Evolutionary conservation across 2,329 filamentous ascomycete species (phyloP).

Genomic region (Paecilomyces formosus): DNA sequence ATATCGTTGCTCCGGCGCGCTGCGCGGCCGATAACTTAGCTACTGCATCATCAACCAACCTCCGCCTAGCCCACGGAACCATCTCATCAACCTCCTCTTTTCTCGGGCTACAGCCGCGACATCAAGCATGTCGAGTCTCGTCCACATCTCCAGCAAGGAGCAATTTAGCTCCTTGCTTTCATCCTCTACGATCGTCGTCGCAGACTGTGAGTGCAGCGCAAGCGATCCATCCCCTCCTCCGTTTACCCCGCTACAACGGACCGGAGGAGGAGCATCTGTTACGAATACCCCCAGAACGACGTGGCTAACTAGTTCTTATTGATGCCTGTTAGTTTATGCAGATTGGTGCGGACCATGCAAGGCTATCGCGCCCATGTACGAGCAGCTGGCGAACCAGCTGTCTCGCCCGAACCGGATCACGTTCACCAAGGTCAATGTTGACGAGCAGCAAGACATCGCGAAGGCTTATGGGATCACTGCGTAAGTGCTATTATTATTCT

Average conservation of each 20-base stretch:
- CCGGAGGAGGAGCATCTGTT: not conserved
- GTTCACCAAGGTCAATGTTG: conserved; percentile 82
- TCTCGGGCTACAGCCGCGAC: conserved; percentile 7
- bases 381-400: conserved; percentile 63
- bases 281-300: not conserved
- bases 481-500: conserved; percentile 30
- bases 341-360: conserved; percentile 83
- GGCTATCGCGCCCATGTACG: conserved; percentile 74
- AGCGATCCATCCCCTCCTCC: conserved; percentile 2
- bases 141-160: conserved; percentile 54
- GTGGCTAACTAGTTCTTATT: conserved; percentile 16
- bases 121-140: conserved; percentile 33
- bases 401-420: conserved; percentile 66
- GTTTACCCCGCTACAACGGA: conserved; percentile 1
- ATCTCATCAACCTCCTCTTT: conserved; percentile 8
- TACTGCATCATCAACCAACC: not conserved
- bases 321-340: conserved; percentile 61
- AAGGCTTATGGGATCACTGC: conserved; percentile 64
- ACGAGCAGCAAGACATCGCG: conserved; percentile 66
- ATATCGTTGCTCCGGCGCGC: not conserved
- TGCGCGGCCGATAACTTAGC: not conserved
- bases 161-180: conserved; percentile 64
- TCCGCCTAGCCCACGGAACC: not conserved
- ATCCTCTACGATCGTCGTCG: conserved; percentile 71
- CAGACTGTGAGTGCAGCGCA: conserved; percentile 65